Evolutionary conservation across 1,284 basidiomycete species (phyloP), one percentile per base, ranked within the genome.

Genomic region (Stereum hirsutum): DNA sequence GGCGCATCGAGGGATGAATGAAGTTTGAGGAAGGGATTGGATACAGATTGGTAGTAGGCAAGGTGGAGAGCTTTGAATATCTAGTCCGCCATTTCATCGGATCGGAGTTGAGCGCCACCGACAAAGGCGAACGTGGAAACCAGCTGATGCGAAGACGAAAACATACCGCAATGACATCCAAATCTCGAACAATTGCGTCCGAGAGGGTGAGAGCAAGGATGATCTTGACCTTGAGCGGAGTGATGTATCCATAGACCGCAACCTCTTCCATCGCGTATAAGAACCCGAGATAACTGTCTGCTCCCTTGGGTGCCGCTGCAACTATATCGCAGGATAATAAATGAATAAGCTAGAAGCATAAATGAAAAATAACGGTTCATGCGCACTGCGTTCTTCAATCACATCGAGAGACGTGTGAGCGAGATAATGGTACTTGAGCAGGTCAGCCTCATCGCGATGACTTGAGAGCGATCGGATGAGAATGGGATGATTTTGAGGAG

Each of bases 191-290:
- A 14, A 89, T 73, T 12, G 80, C 68, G 56, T 89, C 86, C n/a
- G 83, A 76, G 50, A 89, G 60, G 15, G 83, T 77, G 41, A 89
- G 60, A 2, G 81, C 81, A 39, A 89, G 58, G 47, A 89, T 72
- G 54, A 89, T 88, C 64, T 88, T 89, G 52, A 88, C 73, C 56
- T 81, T 86, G 52, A 85, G 63, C 5, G 87, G 84, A 8, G 87
- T 89, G 43, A 89, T 75, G 60, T 87, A 89, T 15, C 86, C 87
- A 58, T 89, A 89, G 6, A 87, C 84, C 2, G 83, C 84, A 32
- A 85, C 75, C 52, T 89, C 86, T 59, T 89, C 87, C 69, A 89
- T 80, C 21, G 79, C 72, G 57, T 87, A 88, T 24, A 89, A 58
- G 44, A 89, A 66, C 6, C 85, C 86, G 40, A 89, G 69, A 54